These are phyloP conservation scores for Alloascoidea africana DNA, from an alignment of 805 yeast genomes.

Conservation along the genomic window DNA sequence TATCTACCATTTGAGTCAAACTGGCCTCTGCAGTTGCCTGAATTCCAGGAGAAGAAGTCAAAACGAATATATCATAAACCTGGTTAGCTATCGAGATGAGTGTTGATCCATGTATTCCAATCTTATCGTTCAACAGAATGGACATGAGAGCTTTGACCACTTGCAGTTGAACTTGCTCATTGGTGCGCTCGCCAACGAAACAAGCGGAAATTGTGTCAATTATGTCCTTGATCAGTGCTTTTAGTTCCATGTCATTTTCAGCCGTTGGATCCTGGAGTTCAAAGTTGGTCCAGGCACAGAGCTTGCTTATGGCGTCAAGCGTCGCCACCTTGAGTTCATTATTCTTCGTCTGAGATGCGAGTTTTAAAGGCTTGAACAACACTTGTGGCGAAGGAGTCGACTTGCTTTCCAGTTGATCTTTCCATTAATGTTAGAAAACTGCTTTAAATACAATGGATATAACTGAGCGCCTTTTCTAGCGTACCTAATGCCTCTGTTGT, in stretches of 20 bases:
- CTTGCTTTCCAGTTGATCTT: constrained; percentile 13
- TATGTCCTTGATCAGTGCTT: constrained; percentile 61
- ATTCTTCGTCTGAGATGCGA: constrained; percentile 55
- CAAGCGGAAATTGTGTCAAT: constrained; percentile 74
- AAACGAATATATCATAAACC: constrained; percentile 80
- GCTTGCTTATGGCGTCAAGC: constrained; percentile 73
- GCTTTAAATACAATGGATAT: constrained; percentile 12
- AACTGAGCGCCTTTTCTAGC: constrained; percentile 6
- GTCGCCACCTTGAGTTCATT: constrained; percentile 57
- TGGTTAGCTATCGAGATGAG: constrained; percentile 83
- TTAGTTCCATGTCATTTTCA: constrained; percentile 31
- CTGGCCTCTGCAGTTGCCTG: constrained; percentile 95
- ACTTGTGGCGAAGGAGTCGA: constrained; percentile 27
- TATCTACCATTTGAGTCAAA: constrained; percentile 76
- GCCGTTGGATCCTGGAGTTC: constrained; percentile 20
- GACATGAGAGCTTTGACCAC: constrained; percentile 85
- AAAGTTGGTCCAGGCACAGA: constrained; percentile 75
- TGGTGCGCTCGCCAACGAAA: constrained; percentile 87
- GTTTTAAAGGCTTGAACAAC: constrained; percentile 68
- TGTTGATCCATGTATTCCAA: constrained; percentile 83
- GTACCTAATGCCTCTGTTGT: constrained; percentile 17
- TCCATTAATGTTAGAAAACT: constrained; percentile 16
- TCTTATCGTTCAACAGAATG: constrained; percentile 64
- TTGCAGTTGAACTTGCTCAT: constrained; percentile 79
- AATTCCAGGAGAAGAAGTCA: constrained; percentile 66